phyloP scores from a whole-genome alignment of 345 rosid species.

The Brassica carinata region DNA sequence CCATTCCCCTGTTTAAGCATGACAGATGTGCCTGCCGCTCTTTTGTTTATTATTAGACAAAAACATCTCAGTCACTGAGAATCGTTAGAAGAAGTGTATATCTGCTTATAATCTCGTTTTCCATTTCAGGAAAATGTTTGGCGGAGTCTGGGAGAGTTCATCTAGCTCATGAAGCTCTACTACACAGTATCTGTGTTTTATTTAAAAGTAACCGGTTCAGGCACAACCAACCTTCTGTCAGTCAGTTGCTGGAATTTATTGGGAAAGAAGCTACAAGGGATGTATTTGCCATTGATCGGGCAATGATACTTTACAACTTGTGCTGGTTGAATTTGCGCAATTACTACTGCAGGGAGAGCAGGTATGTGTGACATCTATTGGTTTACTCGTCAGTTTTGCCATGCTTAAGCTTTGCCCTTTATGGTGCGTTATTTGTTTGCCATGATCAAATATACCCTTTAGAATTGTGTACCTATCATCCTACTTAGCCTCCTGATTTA shows the following conservation, averaged over 20 bases:
- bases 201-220: conserved; percentile 50
- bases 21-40: conserved; percentile 1
- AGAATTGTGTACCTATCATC: conserved; percentile 12
- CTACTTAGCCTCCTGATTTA: conserved; percentile 24
- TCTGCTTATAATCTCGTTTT: conserved; percentile 25
- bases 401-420: conserved; percentile 4
- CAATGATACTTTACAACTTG: conserved; percentile 58
- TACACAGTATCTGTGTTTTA: conserved; percentile 57
- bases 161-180: conserved; percentile 60
- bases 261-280: conserved; percentile 64
- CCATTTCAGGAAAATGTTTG: conserved; percentile 74
- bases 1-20: conserved; percentile 11
- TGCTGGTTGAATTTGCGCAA: conserved; percentile 65
- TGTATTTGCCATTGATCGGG: conserved; percentile 71
- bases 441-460: conserved; percentile 18
- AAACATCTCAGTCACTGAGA: background rate
- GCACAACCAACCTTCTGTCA: conserved; percentile 40
- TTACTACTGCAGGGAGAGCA: conserved; percentile 49
- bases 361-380: conserved; percentile 47
- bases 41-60: background rate
- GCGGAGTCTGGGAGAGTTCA: conserved; percentile 53
- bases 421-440: background rate
- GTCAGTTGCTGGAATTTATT: conserved; percentile 59
- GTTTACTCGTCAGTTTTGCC: conserved; percentile 2
- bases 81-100: conserved; percentile 17